Evolutionary conservation across 768 basidiomycete genomes (phyloP).

Genomic region (Imleria badia): DNA sequence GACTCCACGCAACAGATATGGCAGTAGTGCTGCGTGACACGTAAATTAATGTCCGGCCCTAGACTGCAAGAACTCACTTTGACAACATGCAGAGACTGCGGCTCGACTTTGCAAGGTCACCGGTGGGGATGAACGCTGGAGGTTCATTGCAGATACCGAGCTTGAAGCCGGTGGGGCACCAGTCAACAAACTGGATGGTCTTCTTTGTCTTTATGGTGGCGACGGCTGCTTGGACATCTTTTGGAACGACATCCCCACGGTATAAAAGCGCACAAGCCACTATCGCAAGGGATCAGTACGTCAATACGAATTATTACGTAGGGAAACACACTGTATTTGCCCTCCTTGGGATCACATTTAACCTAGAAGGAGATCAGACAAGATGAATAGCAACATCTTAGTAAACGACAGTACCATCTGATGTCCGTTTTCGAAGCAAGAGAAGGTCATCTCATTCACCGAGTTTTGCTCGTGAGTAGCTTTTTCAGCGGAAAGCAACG

Average conservation of each 20-base stretch:
- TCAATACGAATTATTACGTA: not conserved
- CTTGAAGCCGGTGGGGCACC: constrained; percentile 98
- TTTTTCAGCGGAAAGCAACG: constrained; percentile 93
- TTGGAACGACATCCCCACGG: constrained; percentile 96
- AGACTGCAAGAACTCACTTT: constrained; percentile 49
- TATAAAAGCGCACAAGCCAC: constrained; percentile 92
- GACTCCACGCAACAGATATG: constrained; percentile 93
- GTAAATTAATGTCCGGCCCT: not conserved
- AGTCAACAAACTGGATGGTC: constrained; percentile 97
- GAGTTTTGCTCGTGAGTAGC: constrained; percentile 96
- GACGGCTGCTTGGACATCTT: constrained; percentile 92
- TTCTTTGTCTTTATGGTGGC: constrained; percentile 95
- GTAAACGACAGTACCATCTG: constrained; percentile 67
- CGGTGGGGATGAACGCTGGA: constrained; percentile 86
- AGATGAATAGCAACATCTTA: not conserved
- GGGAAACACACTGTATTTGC: constrained; percentile 90
- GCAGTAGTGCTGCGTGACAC: constrained; percentile 67
- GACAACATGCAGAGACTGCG: constrained; percentile 98
- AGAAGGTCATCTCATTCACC: constrained; percentile 97
- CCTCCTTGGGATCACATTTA: constrained; percentile 94
- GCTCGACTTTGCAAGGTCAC: constrained; percentile 91
- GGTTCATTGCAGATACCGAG: constrained; percentile 98
- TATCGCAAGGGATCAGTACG: constrained; percentile 30
- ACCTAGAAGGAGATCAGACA: constrained; percentile 32
- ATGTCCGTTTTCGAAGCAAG: constrained; percentile 95